A percentile compares a stretch with the other conserved stretches of the same genome.
phyloP scores from a whole-genome alignment of 2,329 filamentous ascomycete genomes.

The Plectosphaerella plurivora region DNA sequence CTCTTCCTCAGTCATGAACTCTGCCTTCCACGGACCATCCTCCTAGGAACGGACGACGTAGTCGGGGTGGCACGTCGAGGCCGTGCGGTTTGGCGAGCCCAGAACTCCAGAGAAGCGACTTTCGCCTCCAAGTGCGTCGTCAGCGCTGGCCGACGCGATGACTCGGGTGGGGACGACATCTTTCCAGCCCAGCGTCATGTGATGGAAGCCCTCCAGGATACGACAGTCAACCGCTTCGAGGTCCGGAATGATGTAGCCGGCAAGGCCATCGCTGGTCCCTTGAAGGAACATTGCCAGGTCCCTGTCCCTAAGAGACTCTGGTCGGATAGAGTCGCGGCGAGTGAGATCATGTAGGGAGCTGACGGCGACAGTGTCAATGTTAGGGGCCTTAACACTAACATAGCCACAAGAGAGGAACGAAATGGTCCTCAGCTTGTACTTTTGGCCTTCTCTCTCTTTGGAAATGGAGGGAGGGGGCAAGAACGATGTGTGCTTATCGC shows the following conservation, averaged over 20 bases:
- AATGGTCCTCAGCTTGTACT: constrained; percentile 30
- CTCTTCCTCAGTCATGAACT: no score
- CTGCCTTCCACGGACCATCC: no score
- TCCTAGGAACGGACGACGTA: no score
- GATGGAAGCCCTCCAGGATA: constrained; percentile 24
- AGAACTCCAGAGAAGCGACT: no score
- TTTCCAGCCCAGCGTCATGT: constrained; percentile 31
- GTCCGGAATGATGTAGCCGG: constrained; percentile 26
- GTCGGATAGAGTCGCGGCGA: not conserved
- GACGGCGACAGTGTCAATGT: constrained; percentile 30
- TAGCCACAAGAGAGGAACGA: constrained; percentile 61
- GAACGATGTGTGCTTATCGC: not conserved
- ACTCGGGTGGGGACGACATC: no score
- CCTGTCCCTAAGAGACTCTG: constrained; percentile 1
- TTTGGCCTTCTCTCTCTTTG: constrained; percentile 16
- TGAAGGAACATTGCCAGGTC: constrained; percentile 25
- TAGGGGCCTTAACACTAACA: constrained; percentile 33
- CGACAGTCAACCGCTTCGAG: constrained; percentile 21
- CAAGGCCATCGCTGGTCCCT: constrained; percentile 25
- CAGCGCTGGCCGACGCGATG: no score
- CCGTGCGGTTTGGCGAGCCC: no score
- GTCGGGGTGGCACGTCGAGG: no score
- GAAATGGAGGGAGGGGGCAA: not conserved
- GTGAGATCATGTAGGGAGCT: not conserved
- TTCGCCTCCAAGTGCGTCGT: no score